phyloP scores from a whole-genome alignment of 2,329 filamentous ascomycete genomes.

The Beauveria pseudobassiana region DNA sequence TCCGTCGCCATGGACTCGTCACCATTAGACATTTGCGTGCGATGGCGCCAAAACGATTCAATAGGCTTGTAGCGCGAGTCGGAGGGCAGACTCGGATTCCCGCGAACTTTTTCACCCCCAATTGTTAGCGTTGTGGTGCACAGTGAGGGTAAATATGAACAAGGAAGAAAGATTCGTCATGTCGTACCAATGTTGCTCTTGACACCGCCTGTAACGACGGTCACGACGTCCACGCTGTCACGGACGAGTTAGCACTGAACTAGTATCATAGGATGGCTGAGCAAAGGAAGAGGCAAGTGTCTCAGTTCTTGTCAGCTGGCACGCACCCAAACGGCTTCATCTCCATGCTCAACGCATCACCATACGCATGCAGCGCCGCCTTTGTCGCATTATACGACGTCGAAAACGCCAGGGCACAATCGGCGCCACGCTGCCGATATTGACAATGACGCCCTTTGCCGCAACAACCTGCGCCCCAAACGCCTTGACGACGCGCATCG shows the following conservation, averaged over 20 bases:
- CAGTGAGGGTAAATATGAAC: background rate
- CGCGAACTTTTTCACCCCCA: conserved; percentile 8
- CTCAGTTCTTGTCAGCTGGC: background rate
- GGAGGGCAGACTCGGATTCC: conserved; percentile 10
- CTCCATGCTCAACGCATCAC: conserved; percentile 17
- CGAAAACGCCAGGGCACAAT: conserved; percentile 17
- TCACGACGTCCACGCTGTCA: conserved; percentile 15
- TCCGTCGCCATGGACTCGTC: conserved; percentile 11
- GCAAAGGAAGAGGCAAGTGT: too few species aligned
- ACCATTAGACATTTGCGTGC: conserved; percentile 6
- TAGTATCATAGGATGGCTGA: background rate
- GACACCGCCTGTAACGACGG: conserved; percentile 13
- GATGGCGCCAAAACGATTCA: conserved; percentile 13
- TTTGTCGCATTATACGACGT: conserved; percentile 19
- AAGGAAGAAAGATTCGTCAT: background rate
- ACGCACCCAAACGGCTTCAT: conserved; percentile 18
- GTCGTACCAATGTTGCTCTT: conserved; percentile 15
- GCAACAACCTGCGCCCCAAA: conserved; percentile 17
- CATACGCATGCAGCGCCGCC: conserved; percentile 18
- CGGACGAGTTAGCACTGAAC: background rate
- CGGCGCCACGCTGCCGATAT: conserved; percentile 19
- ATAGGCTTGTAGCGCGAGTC: conserved; percentile 12
- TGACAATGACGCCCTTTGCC: conserved; percentile 18
- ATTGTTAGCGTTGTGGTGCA: background rate
- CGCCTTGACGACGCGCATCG: conserved; percentile 17